Conservation (phyloP, 2,329 filamentous ascomycete genomes). For the Arthrocladium fulminans region DNA sequence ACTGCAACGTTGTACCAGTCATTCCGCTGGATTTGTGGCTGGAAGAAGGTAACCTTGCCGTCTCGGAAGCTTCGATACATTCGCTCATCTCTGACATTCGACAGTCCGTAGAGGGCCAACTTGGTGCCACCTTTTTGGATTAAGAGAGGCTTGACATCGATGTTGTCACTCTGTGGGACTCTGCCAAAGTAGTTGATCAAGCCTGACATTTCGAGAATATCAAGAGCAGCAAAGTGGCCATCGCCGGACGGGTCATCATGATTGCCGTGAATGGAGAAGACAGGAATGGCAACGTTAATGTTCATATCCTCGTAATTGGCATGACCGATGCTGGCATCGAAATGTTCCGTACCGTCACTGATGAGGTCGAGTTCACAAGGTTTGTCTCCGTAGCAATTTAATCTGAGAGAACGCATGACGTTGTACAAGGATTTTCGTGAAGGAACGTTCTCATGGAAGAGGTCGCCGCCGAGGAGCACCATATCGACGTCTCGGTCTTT, state of each 20-base stretch:
- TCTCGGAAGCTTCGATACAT: slow-evolving; percentile 90
- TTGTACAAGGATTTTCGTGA: slow-evolving; percentile 94
- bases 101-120: slow-evolving; percentile 84
- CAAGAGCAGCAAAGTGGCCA: slow-evolving; percentile 81
- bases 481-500: slow-evolving; percentile 89
- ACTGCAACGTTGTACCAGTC: slow-evolving; percentile 97
- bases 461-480: slow-evolving; percentile 86
- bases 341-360: slow-evolving; percentile 84
- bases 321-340: slow-evolving; percentile 80
- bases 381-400: slow-evolving; percentile 91
- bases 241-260: slow-evolving; percentile 98
- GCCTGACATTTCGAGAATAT: slow-evolving; percentile 82
- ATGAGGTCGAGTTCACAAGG: slow-evolving; percentile 92
- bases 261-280: slow-evolving; percentile 97
- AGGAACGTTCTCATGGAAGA: slow-evolving; percentile 98
- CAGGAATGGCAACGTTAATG: slow-evolving; percentile 92
- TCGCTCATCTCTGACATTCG: slow-evolving; percentile 91
- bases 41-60: slow-evolving; percentile 87
- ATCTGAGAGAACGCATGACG: slow-evolving; percentile 86
- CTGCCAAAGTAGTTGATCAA: slow-evolving; percentile 94
- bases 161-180: slow-evolving; percentile 85
- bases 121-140: slow-evolving; percentile 91
- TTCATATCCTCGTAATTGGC: slow-evolving; percentile 97
- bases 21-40: slow-evolving; percentile 64
- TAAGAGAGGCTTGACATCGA: slow-evolving; percentile 81